Conservation (phyloP, 768 basidiomycete species). For the Termitomyces sp. region DNA sequence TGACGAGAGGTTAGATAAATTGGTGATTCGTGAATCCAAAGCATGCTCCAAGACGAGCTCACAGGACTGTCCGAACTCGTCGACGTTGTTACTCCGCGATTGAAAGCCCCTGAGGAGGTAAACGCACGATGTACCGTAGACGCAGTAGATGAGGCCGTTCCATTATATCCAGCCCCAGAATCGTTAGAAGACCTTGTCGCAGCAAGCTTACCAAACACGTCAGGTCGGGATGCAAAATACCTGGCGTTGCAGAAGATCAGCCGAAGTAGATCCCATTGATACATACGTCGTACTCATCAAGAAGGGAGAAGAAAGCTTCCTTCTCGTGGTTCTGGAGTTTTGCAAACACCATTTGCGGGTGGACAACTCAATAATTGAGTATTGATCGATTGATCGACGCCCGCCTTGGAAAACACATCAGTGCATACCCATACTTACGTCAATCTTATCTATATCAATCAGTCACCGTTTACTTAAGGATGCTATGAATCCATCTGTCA, state of each 20-base stretch:
- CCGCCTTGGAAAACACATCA: too few species aligned
- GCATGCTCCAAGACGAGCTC: slow-evolving; percentile 12
- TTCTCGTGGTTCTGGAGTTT: slow-evolving; percentile 65
- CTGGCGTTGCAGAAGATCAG: slow-evolving; percentile 26
- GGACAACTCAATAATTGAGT: too few species aligned
- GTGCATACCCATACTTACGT: too few species aligned
- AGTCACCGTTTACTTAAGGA: too few species aligned
- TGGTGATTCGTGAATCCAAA: background rate
- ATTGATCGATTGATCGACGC: background rate
- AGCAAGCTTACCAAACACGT: slow-evolving; percentile 40
- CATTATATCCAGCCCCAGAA: slow-evolving; percentile 22
- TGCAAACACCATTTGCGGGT: slow-evolving; percentile 72
- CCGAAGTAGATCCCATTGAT: background rate
- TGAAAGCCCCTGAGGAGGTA: slow-evolving; percentile 35
- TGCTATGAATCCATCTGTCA: too few species aligned
- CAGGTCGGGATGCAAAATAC: slow-evolving; percentile 71
- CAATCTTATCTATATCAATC: too few species aligned
- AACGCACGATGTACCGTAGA: slow-evolving; percentile 43
- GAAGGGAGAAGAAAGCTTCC: slow-evolving; percentile 73
- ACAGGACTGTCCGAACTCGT: slow-evolving; percentile 31
- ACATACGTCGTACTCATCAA: slow-evolving; percentile 61
- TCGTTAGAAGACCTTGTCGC: slow-evolving; percentile 16
- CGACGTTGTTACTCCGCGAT: slow-evolving; percentile 26
- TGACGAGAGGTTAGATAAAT: background rate
- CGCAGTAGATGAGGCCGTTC: slow-evolving; percentile 23